Conservation (phyloP, 176 grass and related monocot species). For the Puccinellia tenuiflora region DNA sequence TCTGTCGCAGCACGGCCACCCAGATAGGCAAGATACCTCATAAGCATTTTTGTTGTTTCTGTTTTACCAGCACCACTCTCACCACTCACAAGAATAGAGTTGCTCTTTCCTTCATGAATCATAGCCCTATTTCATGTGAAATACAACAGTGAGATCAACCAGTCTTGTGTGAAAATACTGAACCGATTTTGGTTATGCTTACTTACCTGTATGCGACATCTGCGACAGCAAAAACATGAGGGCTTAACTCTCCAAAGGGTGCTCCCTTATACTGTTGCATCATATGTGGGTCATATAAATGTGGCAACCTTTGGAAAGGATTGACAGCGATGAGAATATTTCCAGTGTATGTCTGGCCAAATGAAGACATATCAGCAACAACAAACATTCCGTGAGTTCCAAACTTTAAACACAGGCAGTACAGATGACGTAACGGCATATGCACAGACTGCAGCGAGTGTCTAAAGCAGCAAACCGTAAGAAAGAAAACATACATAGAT, state of each 20-base stretch:
- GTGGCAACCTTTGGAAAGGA: slow-evolving; percentile 93
- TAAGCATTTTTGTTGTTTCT: slow-evolving; percentile 99
- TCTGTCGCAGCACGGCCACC: slow-evolving; percentile 90
- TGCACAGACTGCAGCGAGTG: not conserved
- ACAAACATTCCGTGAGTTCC: not conserved
- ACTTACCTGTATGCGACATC: slow-evolving; percentile 88
- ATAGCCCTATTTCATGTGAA: slow-evolving; percentile 67
- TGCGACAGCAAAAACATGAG: slow-evolving; percentile 97
- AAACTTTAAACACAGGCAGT: slow-evolving; percentile 17
- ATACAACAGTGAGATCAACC: slow-evolving; percentile 20
- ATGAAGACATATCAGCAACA: slow-evolving; percentile 11
- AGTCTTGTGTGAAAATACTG: not conserved
- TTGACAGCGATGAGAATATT: slow-evolving; percentile 98
- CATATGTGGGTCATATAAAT: slow-evolving; percentile 93
- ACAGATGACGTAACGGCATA: not conserved
- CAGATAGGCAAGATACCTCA: slow-evolving; percentile 96
- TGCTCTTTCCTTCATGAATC: slow-evolving; percentile 91
- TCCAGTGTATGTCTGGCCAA: slow-evolving; percentile 91
- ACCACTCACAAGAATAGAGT: slow-evolving; percentile 96
- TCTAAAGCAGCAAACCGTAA: not conserved
- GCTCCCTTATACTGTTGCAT: slow-evolving; percentile 99
- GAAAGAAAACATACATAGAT: slow-evolving; percentile 73
- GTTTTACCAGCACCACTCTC: slow-evolving; percentile 99
- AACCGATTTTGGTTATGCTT: not conserved
- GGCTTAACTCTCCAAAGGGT: slow-evolving; percentile 94